Conservation (phyloP, 768 basidiomycete genomes). For the Fomitopsis serialis region DNA sequence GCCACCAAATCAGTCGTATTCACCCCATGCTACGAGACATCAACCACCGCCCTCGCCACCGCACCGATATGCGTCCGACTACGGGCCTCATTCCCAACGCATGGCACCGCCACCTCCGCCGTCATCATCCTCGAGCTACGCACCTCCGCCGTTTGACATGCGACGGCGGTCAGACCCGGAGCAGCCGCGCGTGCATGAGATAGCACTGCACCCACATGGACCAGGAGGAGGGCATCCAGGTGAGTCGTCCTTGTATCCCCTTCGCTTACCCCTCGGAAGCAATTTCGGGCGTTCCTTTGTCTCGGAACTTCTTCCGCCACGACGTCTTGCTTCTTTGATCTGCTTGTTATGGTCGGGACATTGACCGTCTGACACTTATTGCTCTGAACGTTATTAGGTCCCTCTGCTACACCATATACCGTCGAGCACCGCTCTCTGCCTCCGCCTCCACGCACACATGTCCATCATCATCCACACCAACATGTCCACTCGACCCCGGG, state of each 20-base stretch:
- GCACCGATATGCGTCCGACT: constrained; percentile 7
- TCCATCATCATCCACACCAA: constrained; percentile 15
- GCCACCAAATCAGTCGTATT: constrained; percentile 14
- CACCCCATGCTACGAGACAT: constrained; percentile 8
- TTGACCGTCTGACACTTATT: background rate
- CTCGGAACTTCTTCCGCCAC: constrained; percentile 5
- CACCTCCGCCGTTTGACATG: constrained; percentile 16
- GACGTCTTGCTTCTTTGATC: background rate
- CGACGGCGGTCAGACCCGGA: constrained; percentile 12
- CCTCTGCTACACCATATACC: background rate
- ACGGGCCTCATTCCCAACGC: constrained; percentile 11
- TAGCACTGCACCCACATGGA: constrained; percentile 5
- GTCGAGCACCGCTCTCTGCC: background rate
- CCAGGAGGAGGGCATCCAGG: background rate
- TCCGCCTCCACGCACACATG: constrained; percentile 10
- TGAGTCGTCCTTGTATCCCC: constrained; percentile 2
- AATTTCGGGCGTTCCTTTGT: background rate
- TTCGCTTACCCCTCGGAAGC: constrained; percentile 3
- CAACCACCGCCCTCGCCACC: constrained; percentile 14
- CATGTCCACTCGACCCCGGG: constrained; percentile 18
- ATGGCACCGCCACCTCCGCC: constrained; percentile 15
- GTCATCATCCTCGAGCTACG: constrained; percentile 9
- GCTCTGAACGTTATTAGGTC: background rate
- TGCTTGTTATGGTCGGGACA: background rate
- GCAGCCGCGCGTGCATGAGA: constrained; percentile 16